Conservation (phyloP, 2,329 filamentous ascomycete species). For the Xylariaceae sp. region DNA sequence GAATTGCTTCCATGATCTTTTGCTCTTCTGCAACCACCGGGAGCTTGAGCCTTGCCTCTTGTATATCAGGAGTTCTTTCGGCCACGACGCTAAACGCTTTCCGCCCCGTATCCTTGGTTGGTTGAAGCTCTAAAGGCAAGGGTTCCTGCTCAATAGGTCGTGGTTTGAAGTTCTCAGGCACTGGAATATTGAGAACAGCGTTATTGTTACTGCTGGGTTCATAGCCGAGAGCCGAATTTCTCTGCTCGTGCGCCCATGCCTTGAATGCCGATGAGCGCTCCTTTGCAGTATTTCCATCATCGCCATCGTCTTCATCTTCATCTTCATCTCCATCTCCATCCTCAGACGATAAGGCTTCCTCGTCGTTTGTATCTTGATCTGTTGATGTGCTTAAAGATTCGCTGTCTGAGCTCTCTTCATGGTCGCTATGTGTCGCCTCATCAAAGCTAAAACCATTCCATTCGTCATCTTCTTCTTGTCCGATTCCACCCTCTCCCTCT, state of each 20-base stretch:
- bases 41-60: constrained; percentile 77
- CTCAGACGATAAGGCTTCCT: constrained; percentile 42
- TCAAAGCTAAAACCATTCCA: constrained; percentile 69
- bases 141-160: constrained; percentile 74
- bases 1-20: constrained; percentile 96
- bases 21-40: constrained; percentile 96
- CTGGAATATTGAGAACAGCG: constrained; percentile 58
- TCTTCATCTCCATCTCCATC: constrained; percentile 45
- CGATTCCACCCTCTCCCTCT: constrained; percentile 13
- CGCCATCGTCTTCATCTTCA: constrained; percentile 44
- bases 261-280: constrained; percentile 77
- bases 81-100: constrained; percentile 81
- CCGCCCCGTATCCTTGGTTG: constrained; percentile 64
- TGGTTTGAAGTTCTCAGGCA: constrained; percentile 68
- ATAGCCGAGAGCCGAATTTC: constrained; percentile 82
- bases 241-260: constrained; percentile 85
- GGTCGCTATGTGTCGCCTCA: constrained; percentile 40
- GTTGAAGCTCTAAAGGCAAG: constrained; percentile 69
- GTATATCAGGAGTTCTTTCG: constrained; percentile 73
- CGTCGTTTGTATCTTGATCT: constrained; percentile 24
- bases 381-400: constrained; percentile 42
- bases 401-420: constrained; percentile 39
- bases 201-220: constrained; percentile 53
- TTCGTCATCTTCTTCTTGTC: constrained; percentile 50
- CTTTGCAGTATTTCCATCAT: constrained; percentile 44